A percentile compares a stretch with the other conserved stretches of the same genome.
Evolutionary conservation across 306 rosid species (phyloP).

Genomic region (Hippophae gyantsensis): DNA sequence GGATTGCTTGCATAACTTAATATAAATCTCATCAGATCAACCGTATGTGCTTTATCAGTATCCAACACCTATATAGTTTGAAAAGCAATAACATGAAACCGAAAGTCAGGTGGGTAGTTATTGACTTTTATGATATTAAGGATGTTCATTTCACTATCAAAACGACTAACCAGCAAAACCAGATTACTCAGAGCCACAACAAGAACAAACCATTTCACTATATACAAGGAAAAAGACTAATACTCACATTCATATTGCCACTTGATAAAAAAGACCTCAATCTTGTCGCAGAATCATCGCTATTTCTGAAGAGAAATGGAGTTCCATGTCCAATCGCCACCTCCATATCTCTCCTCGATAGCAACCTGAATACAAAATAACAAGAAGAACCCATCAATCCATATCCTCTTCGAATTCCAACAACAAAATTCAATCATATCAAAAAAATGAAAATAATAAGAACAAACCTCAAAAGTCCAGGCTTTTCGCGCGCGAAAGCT

Average conservation of each 20-base stretch:
- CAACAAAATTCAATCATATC: neutral
- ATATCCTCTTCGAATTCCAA: neutral
- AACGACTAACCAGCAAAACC: neutral
- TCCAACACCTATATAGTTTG: slow-evolving; percentile 37
- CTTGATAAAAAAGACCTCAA: slow-evolving; percentile 44
- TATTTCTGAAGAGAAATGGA: slow-evolving; percentile 56
- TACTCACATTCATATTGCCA: slow-evolving; percentile 39
- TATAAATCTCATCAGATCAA: slow-evolving; percentile 82
- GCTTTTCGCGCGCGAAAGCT: slow-evolving; percentile 51
- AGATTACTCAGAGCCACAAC: neutral
- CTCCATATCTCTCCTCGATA: slow-evolving; percentile 57
- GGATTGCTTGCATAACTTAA: slow-evolving; percentile 65
- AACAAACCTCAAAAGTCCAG: slow-evolving; percentile 50
- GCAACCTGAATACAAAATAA: slow-evolving; percentile 38
- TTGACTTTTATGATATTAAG: neutral
- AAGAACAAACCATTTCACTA: neutral
- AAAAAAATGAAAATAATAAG: neutral
- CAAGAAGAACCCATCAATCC: neutral
- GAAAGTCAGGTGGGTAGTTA: neutral
- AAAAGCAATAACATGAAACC: neutral
- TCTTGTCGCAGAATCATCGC: slow-evolving; percentile 30
- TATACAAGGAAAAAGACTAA: neutral
- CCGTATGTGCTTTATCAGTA: slow-evolving; percentile 49
- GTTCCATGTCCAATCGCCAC: slow-evolving; percentile 43
- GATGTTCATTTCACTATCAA: neutral